Base-by-base conservation (phyloP, 371 early-diverging fungal genomes). In the Mortierella sp. region DNA sequence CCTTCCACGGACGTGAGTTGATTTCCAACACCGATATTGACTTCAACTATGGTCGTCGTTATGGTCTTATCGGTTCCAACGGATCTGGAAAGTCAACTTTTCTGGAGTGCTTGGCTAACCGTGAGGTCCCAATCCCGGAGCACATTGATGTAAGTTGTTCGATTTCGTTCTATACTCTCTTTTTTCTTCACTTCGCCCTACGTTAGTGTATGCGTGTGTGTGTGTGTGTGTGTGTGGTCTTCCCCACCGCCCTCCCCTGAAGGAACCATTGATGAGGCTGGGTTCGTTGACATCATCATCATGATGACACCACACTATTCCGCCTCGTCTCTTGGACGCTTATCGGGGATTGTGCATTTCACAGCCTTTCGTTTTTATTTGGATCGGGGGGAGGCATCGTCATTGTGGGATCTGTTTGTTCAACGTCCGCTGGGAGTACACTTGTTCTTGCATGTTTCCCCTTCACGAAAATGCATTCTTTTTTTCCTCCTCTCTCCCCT, bases 81-180 rank as follows among this genome's bases (percentile, higher is more conserved):
- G 99, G 99, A 47, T 92, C 92, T 58, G 99, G 99, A 67, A 99
- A 99, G 83, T 94, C 96, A 19, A 99, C 99, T 46, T 96, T 99
- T 79, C 85, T 99, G 54, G 88, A 90, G 63, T 94, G 94, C 44
- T 87, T 99, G 71, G 96, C 96, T 56, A 92, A 91, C 53, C 90
- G 98, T 78, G 98, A 98, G 70, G 94, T 95, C 57, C 95, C 94
- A 53, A 96, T 99, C 71, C 99, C 99, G 40, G 91, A 89, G 14
- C 98, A 97, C 69, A 96, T 98, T 78, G 97, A 97, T 88, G 90
- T 89, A 89, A 84, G 89, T 74, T 19, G 10, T 24, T 3, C 7
- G 6, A 19, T n/a, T 6, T 24, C 7, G 6, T 24, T n/a, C 22
- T 24, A 22, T 22, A 22, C 3, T 22, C 22, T 24, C 47, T 49